phyloP scores from a whole-genome alignment of 2,329 filamentous ascomycete genomes.

The Amesomyces nigricolor region DNA sequence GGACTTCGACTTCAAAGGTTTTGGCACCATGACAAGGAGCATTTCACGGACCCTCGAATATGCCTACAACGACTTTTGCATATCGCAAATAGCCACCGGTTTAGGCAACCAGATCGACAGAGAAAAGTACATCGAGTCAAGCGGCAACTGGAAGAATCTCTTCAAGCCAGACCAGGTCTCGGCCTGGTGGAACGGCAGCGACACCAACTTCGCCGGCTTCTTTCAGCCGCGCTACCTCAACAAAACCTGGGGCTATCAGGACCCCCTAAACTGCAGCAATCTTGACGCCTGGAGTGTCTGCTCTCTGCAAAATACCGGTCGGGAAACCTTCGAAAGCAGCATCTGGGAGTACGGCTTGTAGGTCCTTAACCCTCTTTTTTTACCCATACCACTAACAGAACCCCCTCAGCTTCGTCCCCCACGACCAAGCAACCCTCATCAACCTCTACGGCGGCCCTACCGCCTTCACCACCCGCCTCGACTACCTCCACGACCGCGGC shows the following conservation, averaged over 20 bases:
- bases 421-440: slow-evolving; percentile 50
- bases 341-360: slow-evolving; percentile 69
- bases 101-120: slow-evolving; percentile 51
- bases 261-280: slow-evolving; percentile 58
- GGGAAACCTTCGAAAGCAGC: slow-evolving; percentile 67
- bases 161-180: slow-evolving; percentile 57
- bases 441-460: slow-evolving; percentile 54
- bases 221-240: slow-evolving; percentile 65
- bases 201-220: slow-evolving; percentile 65
- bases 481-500: slow-evolving; percentile 58
- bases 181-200: slow-evolving; percentile 42
- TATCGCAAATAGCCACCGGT: slow-evolving; percentile 55
- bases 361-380: slow-evolving; percentile 23
- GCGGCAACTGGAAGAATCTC: slow-evolving; percentile 63
- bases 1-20: slow-evolving; percentile 60
- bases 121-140: slow-evolving; percentile 54
- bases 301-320: slow-evolving; percentile 52
- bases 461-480: slow-evolving; percentile 52
- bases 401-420: slow-evolving; percentile 43
- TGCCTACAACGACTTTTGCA: slow-evolving; percentile 69
- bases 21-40: slow-evolving; percentile 64
- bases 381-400: not conserved
- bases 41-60: slow-evolving; percentile 73
- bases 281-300: slow-evolving; percentile 52
- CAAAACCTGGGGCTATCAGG: slow-evolving; percentile 61